Evolutionary conservation across 352 stramenopile species (phyloP).

Genomic region (Phytophthora melonis): DNA sequence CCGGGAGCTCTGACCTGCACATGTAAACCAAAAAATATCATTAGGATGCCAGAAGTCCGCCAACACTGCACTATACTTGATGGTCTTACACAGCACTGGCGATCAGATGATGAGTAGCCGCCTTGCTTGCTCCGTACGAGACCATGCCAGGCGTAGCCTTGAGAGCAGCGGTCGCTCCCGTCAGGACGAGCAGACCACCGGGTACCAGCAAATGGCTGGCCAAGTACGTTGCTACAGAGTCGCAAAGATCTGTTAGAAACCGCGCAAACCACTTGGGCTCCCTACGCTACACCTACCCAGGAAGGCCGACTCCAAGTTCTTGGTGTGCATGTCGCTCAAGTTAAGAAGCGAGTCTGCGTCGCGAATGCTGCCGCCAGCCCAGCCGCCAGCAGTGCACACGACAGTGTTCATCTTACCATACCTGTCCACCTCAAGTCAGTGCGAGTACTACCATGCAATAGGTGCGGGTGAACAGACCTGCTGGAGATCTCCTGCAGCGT

Average conservation of each 20-base stretch:
- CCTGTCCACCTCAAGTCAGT: constrained; percentile 26
- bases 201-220: constrained; percentile 70
- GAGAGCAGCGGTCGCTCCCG: constrained; percentile 81
- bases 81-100: constrained; percentile 81
- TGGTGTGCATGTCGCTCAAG: constrained; percentile 73
- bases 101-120: constrained; percentile 90
- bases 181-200: constrained; percentile 83
- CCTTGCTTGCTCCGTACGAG: constrained; percentile 91
- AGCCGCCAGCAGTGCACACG: constrained; percentile 83
- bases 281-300: constrained; percentile 47
- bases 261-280: neutral
- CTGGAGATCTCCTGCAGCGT: constrained; percentile 64
- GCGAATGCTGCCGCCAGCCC: constrained; percentile 80
- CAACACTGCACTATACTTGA: neutral
- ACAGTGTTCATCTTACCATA: constrained; percentile 78
- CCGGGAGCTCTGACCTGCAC: constrained; percentile 61
- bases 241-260: constrained; percentile 11
- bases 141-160: constrained; percentile 86
- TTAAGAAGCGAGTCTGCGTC: constrained; percentile 70
- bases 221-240: constrained; percentile 76
- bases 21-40: neutral
- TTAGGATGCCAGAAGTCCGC: neutral
- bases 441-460: neutral
- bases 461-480: constrained; percentile 17
- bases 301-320: constrained; percentile 86